Evolutionary conservation across 2,329 filamentous ascomycete genomes (phyloP), one percentile per base, ranked within the genome.

Genomic region (Claviceps sp.): DNA sequence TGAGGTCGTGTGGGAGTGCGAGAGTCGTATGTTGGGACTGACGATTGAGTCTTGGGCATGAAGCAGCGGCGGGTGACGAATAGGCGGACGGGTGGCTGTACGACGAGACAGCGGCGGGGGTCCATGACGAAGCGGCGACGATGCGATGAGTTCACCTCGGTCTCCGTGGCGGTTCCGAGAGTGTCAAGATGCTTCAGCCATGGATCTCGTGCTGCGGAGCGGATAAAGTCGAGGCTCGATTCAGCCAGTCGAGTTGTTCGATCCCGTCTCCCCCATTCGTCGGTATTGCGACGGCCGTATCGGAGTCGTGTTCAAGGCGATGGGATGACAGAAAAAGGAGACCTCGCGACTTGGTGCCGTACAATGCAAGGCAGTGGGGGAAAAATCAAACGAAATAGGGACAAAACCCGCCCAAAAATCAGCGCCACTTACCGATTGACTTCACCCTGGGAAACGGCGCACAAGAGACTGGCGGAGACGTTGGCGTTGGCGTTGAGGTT

Each of bases 401-500:
- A 34, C 30, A 34, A 34, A 34, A 34, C 30, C 30, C 30, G 30
- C 30, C 30, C 30, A 34, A 40, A 24, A 6, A 17, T 1, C n/a
- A 26, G 5, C 17, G 34, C 49, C 16, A 53, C 51, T 50, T 53
- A 53, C 51, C 48, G 51, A 53, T 43, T 48, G 48, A 30, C 30
- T 45, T 17, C 7, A 16, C n/a, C 24, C 48, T 26, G 43, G 26
- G 43, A 19, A 39, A 40, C 26, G 38, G 48, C 51, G 51, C 37
- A 39, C 51, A 39, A 34, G 37, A 50, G 38, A 47, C 40, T 11
- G 8, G 30, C 30, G 3, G 30, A 34, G 49, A n/a, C 26, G 14
- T 13, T 2, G 26, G 17, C 26, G 44, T 46, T 17, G 44, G 26
- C 39, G 47, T 42, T 22, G 24, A 42, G 14, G 26, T 44, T 43